Base-by-base conservation (phyloP, 2,329 filamentous ascomycete species). In the Aspergillus sojae region DNA sequence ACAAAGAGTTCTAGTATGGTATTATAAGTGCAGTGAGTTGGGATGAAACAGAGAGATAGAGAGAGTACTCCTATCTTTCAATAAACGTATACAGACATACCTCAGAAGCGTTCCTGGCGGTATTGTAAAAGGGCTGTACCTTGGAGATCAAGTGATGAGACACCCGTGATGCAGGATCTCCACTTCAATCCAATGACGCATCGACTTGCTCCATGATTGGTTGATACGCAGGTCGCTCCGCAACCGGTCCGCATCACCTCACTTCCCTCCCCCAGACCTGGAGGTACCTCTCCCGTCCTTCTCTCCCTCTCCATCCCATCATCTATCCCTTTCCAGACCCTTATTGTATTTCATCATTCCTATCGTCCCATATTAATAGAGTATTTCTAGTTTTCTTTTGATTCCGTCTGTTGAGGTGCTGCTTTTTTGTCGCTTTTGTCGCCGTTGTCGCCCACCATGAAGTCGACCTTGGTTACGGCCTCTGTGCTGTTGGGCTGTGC, bases 401-500 rank as follows among this genome's bases (percentile, higher is more conserved):
- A 32, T 41, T 55, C 16, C 41, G 48, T 46, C 36, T 30, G 21
- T 48, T 59, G 34, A 34, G 30, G 57, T 57, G 50, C 59, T 41
- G 60, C 39, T 57, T 61, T 30, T 54, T 41, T 52, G 46, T 45
- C 32, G 46, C 45, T 30, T 54, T 41, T 52, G 46, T 45, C 32
- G 46, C 45, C 41, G 57, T 36, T 62, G 57, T 63, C 61, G 64
- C 58, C 67, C 70, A 79, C 65, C 80, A 98, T 97, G 94, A 97
- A 96, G 90, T 89, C 89, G 80, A 84, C 89, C 75, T 81, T 97
- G 77, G 85, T 93, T 79, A 90, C 92, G 78, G 88, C 89, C 82
- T 89, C 89, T 75, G 86, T 89, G 84, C 88, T 96, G 85, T 86
- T 94, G 76, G 91, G 91, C 84, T 89, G 90, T 78, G 91, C 91